Percentiles rank a stretch among this genome's conserved stretches.
Conservation (phyloP, 257 asterid species). For the Galeopsis tetrahit region DNA sequence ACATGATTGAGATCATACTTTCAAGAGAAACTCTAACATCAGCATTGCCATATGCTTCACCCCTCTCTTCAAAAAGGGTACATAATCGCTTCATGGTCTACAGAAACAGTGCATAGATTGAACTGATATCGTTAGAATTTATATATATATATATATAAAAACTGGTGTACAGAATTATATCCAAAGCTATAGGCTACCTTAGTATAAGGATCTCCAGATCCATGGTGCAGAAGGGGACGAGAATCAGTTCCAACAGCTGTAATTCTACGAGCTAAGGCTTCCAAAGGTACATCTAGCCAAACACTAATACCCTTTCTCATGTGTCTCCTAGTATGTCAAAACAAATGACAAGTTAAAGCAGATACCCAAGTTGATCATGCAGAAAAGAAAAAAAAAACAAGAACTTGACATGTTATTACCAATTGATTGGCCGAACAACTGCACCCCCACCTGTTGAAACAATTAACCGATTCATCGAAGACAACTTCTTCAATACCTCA, state of each 20-base stretch:
- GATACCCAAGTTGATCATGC: background rate
- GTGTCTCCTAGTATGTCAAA: constrained; percentile 62
- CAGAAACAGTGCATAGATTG: constrained; percentile 23
- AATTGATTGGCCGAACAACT: constrained; percentile 84
- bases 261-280: constrained; percentile 86
- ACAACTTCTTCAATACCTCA: constrained; percentile 66
- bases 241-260: constrained; percentile 73
- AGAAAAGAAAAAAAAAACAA: constrained; percentile 30
- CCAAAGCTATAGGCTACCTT: constrained; percentile 43
- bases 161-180: background rate
- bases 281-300: constrained; percentile 92
- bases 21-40: constrained; percentile 72
- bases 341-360: constrained; percentile 14
- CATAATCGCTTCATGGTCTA: constrained; percentile 77
- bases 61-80: constrained; percentile 69
- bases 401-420: constrained; percentile 51
- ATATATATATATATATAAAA: background rate
- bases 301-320: constrained; percentile 85
- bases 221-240: constrained; percentile 78
- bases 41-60: constrained; percentile 80
- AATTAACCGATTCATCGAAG: constrained; percentile 70
- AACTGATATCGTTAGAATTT: background rate
- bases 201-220: constrained; percentile 74
- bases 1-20: constrained; percentile 48
- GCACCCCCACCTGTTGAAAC: constrained; percentile 98